A percentile compares a stretch with the other conserved stretches of the same genome.
These are phyloP conservation scores for Syzygium syzygioides DNA, from an alignment of 441 rosid species.

Conservation along the genomic window DNA sequence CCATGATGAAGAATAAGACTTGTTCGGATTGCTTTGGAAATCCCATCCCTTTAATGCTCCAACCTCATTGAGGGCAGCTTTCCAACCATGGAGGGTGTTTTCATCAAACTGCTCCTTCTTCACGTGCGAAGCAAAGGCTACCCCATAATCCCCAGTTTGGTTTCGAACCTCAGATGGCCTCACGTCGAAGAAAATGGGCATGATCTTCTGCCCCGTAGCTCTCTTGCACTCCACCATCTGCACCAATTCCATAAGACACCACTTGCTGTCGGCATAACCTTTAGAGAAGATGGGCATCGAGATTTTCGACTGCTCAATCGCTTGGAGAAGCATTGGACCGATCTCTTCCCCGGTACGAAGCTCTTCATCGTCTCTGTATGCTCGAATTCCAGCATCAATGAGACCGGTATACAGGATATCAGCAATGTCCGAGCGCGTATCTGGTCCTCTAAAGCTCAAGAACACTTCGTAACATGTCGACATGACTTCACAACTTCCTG, in stretches of 20 bases:
- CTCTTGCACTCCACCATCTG: neutral
- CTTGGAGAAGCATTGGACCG: neutral
- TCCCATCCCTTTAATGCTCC: neutral
- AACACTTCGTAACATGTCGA: neutral
- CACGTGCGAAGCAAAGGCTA: neutral
- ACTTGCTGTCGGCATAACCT: neutral
- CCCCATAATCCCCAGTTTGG: neutral
- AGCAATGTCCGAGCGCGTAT: neutral
- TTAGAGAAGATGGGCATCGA: too few species aligned
- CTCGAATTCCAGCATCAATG: neutral
- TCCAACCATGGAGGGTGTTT: too few species aligned
- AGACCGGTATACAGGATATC: neutral
- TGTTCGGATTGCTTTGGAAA: neutral
- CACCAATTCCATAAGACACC: neutral
- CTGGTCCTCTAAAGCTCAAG: neutral
- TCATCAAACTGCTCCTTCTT: neutral
- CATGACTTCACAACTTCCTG: neutral
- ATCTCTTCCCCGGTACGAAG: neutral
- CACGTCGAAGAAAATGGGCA: neutral
- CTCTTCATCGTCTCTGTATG: neutral
- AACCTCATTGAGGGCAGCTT: neutral
- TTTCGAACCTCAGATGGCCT: neutral
- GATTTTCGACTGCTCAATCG: neutral
- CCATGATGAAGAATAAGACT: neutral
- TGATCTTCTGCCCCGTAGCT: neutral